Percentiles rank a stretch among this genome's conserved stretches.
Conservation (phyloP, 305 asterid species). For the Coffea humblotiana region DNA sequence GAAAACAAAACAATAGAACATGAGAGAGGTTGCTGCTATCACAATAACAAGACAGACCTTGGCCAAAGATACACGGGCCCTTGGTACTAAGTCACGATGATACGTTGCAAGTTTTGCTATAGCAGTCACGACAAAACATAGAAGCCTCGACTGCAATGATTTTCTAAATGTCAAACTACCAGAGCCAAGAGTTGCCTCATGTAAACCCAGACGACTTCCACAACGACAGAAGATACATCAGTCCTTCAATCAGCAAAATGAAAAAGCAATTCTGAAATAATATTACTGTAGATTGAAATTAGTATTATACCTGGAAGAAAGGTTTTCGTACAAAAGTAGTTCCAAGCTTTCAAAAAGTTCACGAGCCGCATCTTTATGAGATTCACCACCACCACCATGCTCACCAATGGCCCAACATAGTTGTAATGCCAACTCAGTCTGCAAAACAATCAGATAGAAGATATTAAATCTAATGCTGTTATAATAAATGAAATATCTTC, state of each 20-base stretch:
- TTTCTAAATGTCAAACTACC: constrained; percentile 59
- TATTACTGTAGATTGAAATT: background rate
- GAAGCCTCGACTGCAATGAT: constrained; percentile 83
- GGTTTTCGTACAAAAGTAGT: constrained; percentile 82
- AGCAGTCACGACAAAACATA: constrained; percentile 93
- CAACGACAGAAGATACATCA: constrained; percentile 16
- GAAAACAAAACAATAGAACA: background rate
- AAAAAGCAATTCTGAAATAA: constrained; percentile 13
- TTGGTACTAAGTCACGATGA: constrained; percentile 80
- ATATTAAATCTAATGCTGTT: background rate
- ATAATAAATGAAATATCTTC: background rate
- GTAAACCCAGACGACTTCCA: constrained; percentile 75
- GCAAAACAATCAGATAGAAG: constrained; percentile 27
- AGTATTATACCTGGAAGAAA: constrained; percentile 63
- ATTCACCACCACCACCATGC: constrained; percentile 89
- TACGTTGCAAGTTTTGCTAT: constrained; percentile 87
- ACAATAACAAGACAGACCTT: constrained; percentile 47
- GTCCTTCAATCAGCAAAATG: constrained; percentile 16
- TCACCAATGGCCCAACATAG: constrained; percentile 98
- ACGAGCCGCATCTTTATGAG: constrained; percentile 87
- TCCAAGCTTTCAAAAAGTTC: constrained; percentile 96
- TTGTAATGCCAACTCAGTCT: constrained; percentile 90
- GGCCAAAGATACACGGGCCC: constrained; percentile 88
- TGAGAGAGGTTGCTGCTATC: background rate
- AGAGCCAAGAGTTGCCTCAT: constrained; percentile 66